phyloP scores from a whole-genome alignment of 2,329 filamentous ascomycete genomes.

The Colletotrichum cereale region DNA sequence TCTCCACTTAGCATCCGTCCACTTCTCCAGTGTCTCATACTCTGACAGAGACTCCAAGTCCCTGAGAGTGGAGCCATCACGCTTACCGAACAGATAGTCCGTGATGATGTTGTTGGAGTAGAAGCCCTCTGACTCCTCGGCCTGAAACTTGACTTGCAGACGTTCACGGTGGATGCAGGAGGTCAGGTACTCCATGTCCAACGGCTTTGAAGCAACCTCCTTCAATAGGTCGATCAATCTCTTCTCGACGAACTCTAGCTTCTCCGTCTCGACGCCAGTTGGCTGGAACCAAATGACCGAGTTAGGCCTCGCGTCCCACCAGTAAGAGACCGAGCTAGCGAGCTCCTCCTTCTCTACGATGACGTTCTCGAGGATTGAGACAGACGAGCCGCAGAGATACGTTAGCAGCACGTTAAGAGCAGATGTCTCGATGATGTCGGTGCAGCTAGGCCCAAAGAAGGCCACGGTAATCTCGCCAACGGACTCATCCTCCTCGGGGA shows the following conservation, averaged over 20 bases:
- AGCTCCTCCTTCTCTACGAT: constrained; percentile 95
- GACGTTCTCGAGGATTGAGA: constrained; percentile 90
- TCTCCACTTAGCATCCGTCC: constrained; percentile 89
- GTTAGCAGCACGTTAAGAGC: constrained; percentile 85
- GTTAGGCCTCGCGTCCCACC: constrained; percentile 83
- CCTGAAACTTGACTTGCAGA: constrained; percentile 84
- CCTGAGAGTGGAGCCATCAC: constrained; percentile 82
- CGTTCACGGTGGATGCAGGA: constrained; percentile 88
- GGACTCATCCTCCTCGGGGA: constrained; percentile 96
- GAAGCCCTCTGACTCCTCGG: constrained; percentile 83
- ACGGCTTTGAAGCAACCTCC: constrained; percentile 81
- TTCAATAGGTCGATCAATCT: constrained; percentile 86
- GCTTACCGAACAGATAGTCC: constrained; percentile 90
- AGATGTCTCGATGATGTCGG: constrained; percentile 74
- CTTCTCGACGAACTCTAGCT: constrained; percentile 85
- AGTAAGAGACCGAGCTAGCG: constrained; percentile 86
- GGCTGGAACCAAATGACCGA: constrained; percentile 88
- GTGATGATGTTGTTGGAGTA: constrained; percentile 90
- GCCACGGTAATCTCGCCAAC: constrained; percentile 88
- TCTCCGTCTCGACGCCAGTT: constrained; percentile 87
- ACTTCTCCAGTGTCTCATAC: constrained; percentile 79
- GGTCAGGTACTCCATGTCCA: constrained; percentile 91
- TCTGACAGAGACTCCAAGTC: constrained; percentile 68
- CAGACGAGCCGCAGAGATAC: constrained; percentile 93
- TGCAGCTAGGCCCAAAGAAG: constrained; percentile 88